Conservation (phyloP, 495 filamentous ascomycete genomes). For the Xylaria curta region DNA sequence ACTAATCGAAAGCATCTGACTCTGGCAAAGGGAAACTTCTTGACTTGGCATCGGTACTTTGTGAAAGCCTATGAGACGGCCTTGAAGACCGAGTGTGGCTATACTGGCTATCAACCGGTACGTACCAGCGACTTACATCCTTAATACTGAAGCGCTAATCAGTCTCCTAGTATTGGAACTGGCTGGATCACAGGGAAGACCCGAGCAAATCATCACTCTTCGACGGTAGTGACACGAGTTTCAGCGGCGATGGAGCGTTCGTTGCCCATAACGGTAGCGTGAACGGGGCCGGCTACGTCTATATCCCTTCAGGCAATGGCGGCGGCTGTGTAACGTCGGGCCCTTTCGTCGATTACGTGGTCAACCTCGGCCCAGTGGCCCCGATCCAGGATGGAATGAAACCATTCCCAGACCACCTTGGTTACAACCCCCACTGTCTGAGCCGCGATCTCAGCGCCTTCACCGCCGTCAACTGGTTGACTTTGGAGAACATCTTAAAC, state of each 20-base stretch:
- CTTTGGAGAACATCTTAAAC: slow-evolving; percentile 46
- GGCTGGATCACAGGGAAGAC: slow-evolving; percentile 56
- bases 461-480: slow-evolving; percentile 40
- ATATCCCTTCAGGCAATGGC: slow-evolving; percentile 58
- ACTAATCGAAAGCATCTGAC: neutral
- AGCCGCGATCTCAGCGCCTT: slow-evolving; percentile 65
- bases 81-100: slow-evolving; percentile 73
- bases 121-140: slow-evolving; percentile 7
- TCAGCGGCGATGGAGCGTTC: slow-evolving; percentile 66
- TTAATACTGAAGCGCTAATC: slow-evolving; percentile 6
- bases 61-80: slow-evolving; percentile 69
- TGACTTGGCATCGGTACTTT: slow-evolving; percentile 76
- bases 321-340: slow-evolving; percentile 70
- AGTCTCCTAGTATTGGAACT: slow-evolving; percentile 65
- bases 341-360: slow-evolving; percentile 59
- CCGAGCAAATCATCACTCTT: slow-evolving; percentile 68
- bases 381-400: slow-evolving; percentile 34
- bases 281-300: slow-evolving; percentile 40
- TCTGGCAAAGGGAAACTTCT: slow-evolving; percentile 60
- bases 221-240: slow-evolving; percentile 64
- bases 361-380: slow-evolving; percentile 61
- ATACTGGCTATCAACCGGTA: slow-evolving; percentile 61
- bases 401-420: slow-evolving; percentile 26
- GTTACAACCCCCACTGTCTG: slow-evolving; percentile 69
- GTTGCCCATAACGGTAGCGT: slow-evolving; percentile 41